phyloP scores from a whole-genome alignment of 1,284 basidiomycete species.

The Tranzscheliella williamsii region DNA sequence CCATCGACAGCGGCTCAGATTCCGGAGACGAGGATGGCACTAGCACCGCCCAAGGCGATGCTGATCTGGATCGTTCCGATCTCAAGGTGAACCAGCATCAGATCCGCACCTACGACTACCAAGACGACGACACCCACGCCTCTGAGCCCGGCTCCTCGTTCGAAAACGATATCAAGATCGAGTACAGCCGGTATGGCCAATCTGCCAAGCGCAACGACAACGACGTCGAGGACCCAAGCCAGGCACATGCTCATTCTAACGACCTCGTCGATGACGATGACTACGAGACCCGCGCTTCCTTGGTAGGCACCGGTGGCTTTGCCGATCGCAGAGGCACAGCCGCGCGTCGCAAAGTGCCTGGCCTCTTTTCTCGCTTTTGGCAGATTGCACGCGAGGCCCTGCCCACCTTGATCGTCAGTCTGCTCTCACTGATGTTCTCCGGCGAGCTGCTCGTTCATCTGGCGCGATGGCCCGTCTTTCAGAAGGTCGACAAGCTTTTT shows the following conservation, averaged over 20 bases:
- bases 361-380: conserved; percentile 38
- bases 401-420: conserved; percentile 63
- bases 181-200: no score
- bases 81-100: neutral
- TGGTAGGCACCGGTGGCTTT: conserved; percentile 28
- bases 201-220: no score
- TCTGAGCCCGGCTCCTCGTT: neutral
- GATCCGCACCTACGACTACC: neutral
- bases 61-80: neutral
- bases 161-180: no score
- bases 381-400: conserved; percentile 60
- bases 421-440: conserved; percentile 72
- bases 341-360: conserved; percentile 12
- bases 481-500: conserved; percentile 84
- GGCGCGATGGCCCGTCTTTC: conserved; percentile 85
- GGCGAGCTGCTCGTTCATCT: conserved; percentile 84
- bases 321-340: conserved; percentile 34
- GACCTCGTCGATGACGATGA: no score
- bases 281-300: conserved; percentile 23
- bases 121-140: neutral
- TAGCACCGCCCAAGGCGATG: neutral
- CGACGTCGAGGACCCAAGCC: neutral
- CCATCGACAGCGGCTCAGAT: neutral
- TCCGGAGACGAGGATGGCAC: neutral
- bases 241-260: no score